Base-by-base conservation (phyloP, 23 red algal species). In the Pyropia haitanensis region DNA sequence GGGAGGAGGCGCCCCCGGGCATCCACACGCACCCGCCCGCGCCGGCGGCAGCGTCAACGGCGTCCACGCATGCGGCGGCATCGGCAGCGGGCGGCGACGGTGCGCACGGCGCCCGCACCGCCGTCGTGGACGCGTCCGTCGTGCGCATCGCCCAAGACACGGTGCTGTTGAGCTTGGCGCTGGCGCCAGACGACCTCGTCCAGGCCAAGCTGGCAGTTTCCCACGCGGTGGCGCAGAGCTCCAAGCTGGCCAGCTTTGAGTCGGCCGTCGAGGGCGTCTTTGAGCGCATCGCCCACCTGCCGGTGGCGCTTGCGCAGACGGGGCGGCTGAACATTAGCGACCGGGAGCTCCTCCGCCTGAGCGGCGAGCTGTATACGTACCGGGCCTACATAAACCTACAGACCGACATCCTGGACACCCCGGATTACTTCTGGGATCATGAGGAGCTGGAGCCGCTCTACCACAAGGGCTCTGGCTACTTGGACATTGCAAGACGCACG, bases 351-450 rank as follows among this genome's bases (percentile, higher is more conserved):
- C 61, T 85, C 31, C 52, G 56, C 17, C 52, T 85, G 19, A 75
- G 68, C 34, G 80, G 80, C 29, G 80, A 85, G 55, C 55, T 85
- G 4, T 61, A 75, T 26, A 46, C 67, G 58, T 85, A 85, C 39
- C 28, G 59, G 8, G 50, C 30, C 1, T 73, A 73, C 26, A 60
- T 85, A 2, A 72, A 73, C 52, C 53, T 85, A 19, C 80, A 85
- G 62, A 75, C 80, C 15, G 80, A 85, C 56, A 27, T 85, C n/a
- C 72, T 85, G 27, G 80, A 70, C 23, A 82, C 70, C 15, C 78
- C 78, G 16, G 78, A 73, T 30, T 75, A 56, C 27, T 85, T 85
- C 28, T 85, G 80, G 80, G 80, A 85, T 30, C 77, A 85, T 39
- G 69, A 75, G 49, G 34, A 67, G 24, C 49, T 75, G 12, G 80